Conservation (phyloP, 495 filamentous ascomycete species). For the Penicillium arizonense region DNA sequence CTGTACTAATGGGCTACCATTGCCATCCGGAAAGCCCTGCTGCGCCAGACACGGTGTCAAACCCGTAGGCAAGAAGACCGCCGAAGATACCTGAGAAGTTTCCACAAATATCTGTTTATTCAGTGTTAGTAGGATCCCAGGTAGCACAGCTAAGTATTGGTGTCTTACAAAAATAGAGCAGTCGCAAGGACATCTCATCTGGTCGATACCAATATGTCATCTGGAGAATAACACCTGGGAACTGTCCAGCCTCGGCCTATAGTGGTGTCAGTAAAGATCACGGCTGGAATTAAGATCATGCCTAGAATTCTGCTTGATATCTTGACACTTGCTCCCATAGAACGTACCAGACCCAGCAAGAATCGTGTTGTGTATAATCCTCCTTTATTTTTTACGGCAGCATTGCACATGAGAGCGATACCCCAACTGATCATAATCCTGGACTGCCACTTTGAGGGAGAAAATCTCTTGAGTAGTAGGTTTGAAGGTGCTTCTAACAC, state of each 20-base stretch:
- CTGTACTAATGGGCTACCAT: slow-evolving; percentile 17
- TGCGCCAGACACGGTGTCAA: slow-evolving; percentile 28
- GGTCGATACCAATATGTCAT: slow-evolving; percentile 38
- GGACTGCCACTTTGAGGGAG: slow-evolving; percentile 33
- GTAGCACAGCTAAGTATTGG: not conserved
- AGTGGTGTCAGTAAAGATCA: not conserved
- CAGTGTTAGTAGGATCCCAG: slow-evolving; percentile 3
- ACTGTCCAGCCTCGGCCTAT: slow-evolving; percentile 35
- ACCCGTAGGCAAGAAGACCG: slow-evolving; percentile 30
- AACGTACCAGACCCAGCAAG: slow-evolving; percentile 29
- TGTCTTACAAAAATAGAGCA: slow-evolving; percentile 17
- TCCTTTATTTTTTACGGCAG: slow-evolving; percentile 31
- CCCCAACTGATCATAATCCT: slow-evolving; percentile 39
- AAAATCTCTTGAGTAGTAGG: slow-evolving; percentile 31
- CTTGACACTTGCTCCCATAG: not conserved
- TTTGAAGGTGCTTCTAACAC: slow-evolving; percentile 40
- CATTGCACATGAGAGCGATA: slow-evolving; percentile 31
- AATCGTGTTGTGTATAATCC: slow-evolving; percentile 31
- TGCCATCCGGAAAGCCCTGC: slow-evolving; percentile 34
- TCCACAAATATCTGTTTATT: slow-evolving; percentile 32
- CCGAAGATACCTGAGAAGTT: slow-evolving; percentile 31
- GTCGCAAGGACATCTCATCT: slow-evolving; percentile 32
- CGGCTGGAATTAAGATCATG: not conserved
- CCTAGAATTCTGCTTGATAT: not conserved
- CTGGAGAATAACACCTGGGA: slow-evolving; percentile 35